Evolutionary conservation across 352 stramenopile species (phyloP).

Genomic region (Globisporangium orthogonon): DNA sequence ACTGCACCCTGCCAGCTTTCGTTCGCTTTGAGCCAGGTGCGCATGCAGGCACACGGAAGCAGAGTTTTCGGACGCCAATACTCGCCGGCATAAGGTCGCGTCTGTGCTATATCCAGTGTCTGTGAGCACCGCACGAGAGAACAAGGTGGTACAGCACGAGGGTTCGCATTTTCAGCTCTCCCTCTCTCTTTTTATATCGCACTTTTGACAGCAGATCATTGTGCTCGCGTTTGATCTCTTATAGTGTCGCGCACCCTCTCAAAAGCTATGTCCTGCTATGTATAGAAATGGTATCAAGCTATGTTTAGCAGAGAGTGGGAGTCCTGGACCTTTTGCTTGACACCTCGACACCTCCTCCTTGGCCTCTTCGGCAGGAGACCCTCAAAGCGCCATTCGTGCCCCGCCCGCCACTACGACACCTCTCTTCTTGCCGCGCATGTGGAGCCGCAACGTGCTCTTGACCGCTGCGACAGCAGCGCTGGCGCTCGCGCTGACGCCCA

Average conservation of each 20-base stretch:
- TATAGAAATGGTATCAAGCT: neutral
- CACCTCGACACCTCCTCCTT: neutral
- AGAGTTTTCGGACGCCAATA: no score
- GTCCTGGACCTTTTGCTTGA: neutral
- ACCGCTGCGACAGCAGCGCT: neutral
- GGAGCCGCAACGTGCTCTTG: neutral
- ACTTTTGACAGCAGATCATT: neutral
- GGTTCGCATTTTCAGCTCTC: neutral
- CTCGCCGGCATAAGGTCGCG: no score
- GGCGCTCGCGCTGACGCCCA: neutral
- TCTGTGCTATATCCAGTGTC: no score
- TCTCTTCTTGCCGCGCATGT: neutral
- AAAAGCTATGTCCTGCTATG: neutral
- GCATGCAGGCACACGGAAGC: no score
- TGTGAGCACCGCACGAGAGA: no score
- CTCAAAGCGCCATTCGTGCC: no score
- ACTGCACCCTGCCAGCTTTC: no score
- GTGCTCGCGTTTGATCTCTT: no score
- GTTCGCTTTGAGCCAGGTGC: no score
- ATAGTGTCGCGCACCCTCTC: no score
- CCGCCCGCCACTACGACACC: neutral
- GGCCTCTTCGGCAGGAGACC: no score
- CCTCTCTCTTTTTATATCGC: neutral
- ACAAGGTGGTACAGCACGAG: no score
- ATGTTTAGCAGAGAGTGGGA: neutral